Evolutionary conservation across 805 yeast species (phyloP).

Genomic region (Ogataea pini): DNA sequence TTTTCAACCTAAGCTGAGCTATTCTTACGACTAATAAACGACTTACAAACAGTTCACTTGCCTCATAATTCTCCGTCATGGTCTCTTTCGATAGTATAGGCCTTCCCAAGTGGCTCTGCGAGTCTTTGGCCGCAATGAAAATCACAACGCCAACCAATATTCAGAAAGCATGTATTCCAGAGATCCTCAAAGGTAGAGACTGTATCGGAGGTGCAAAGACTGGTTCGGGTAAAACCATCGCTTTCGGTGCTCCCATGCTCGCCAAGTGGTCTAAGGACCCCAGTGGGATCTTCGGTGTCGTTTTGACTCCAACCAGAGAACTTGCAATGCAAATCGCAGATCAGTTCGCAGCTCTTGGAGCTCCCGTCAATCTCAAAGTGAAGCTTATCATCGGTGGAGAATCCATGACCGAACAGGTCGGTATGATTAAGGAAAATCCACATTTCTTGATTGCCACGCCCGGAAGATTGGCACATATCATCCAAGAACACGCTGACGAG

Average conservation of each 20-base stretch:
- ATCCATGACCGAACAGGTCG: conserved; percentile 85
- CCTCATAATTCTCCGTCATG: conserved; percentile 9
- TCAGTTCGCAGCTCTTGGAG: conserved; percentile 91
- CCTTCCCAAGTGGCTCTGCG: conserved; percentile 82
- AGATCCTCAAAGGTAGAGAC: conserved; percentile 77
- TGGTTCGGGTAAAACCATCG: conserved; percentile 96
- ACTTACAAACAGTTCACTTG: no score
- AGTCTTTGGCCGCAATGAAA: conserved; percentile 77
- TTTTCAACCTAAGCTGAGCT: neutral
- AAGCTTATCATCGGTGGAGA: conserved; percentile 92
- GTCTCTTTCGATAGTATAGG: conserved; percentile 51
- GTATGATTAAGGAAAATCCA: conserved; percentile 78
- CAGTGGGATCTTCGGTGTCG: conserved; percentile 83
- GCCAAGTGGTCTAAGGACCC: conserved; percentile 96
- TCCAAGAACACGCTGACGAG: conserved; percentile 87
- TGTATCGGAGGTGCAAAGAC: conserved; percentile 99
- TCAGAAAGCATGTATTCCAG: conserved; percentile 87
- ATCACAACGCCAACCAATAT: conserved; percentile 83
- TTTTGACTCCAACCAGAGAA: conserved; percentile 91
- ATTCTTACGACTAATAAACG: no score
- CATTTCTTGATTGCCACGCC: conserved; percentile 97
- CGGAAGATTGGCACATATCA: conserved; percentile 89
- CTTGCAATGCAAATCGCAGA: conserved; percentile 96
- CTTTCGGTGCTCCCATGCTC: conserved; percentile 97
- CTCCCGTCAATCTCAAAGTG: conserved; percentile 82